Conservation (phyloP, 352 stramenopile genomes). For the Pythium chondricola region DNA sequence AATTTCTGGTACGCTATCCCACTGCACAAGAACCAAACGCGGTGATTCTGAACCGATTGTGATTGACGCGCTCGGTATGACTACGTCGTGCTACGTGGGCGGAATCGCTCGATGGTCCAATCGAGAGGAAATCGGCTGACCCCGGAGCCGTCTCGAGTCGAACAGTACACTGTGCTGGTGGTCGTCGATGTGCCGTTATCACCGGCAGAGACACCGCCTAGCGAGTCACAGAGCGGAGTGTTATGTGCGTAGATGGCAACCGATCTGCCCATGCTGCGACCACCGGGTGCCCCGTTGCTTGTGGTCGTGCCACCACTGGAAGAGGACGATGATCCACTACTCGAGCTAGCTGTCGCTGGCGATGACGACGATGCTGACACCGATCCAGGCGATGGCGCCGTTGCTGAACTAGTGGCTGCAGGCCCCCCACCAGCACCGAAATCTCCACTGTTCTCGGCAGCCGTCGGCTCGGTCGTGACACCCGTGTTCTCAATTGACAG, state of each 20-base stretch:
- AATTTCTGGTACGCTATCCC: too few relatives aligned
- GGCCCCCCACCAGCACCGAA: too few relatives aligned
- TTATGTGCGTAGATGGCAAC: constrained; percentile 27
- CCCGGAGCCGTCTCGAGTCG: constrained; percentile 21
- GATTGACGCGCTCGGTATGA: too few relatives aligned
- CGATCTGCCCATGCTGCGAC: not conserved
- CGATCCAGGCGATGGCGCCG: too few relatives aligned
- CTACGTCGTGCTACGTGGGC: too few relatives aligned
- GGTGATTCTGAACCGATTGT: too few relatives aligned
- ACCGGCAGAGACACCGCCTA: constrained; percentile 2
- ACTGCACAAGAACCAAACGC: too few relatives aligned
- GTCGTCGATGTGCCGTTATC: constrained; percentile 2
- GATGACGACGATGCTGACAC: too few relatives aligned
- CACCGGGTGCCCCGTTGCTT: not conserved
- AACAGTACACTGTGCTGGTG: constrained; percentile 15
- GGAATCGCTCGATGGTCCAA: constrained; percentile 16
- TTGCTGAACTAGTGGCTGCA: too few relatives aligned
- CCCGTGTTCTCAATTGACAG: constrained; percentile 28
- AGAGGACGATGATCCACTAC: too few relatives aligned
- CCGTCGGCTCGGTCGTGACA: constrained; percentile 13
- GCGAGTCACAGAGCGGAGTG: constrained; percentile 21
- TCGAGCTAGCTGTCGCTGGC: not conserved
- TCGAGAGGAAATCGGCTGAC: constrained; percentile 23
- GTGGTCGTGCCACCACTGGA: not conserved
- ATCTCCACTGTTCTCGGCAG: too few relatives aligned